phyloP scores from a whole-genome alignment of 1,284 basidiomycete species.

The Xerocomus amazonicus region DNA sequence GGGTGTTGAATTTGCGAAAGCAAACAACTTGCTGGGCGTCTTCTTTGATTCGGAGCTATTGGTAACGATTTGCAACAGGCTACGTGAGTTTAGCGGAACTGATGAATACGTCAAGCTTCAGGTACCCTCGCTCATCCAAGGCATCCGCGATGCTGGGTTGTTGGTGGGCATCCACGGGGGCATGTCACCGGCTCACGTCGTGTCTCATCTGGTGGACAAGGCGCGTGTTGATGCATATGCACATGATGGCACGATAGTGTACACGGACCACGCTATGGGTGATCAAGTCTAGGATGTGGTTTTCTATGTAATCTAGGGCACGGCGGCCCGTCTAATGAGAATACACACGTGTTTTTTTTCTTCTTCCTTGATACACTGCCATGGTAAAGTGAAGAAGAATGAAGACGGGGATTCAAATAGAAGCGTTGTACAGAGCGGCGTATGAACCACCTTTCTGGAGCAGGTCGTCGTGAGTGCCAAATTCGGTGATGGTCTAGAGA shows the following conservation, averaged over 20 bases:
- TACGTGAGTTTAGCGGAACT: not conserved
- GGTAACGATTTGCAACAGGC: constrained; percentile 39
- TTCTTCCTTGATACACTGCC: no score
- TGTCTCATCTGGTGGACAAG: constrained; percentile 43
- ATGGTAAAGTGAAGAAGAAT: not conserved
- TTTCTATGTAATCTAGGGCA: constrained; percentile 25
- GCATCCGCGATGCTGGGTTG: constrained; percentile 85
- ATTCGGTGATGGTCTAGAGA: constrained; percentile 68
- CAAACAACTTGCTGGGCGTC: constrained; percentile 92
- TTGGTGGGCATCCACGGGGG: constrained; percentile 78
- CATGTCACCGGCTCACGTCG: constrained; percentile 41
- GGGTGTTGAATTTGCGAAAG: constrained; percentile 92
- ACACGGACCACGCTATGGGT: constrained; percentile 56
- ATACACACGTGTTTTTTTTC: constrained; percentile 19
- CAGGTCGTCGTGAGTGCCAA: constrained; percentile 75
- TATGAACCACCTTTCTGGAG: constrained; percentile 61
- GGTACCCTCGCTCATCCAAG: constrained; percentile 83
- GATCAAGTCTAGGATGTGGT: constrained; percentile 38
- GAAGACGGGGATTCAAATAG: constrained; percentile 40
- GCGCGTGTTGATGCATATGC: constrained; percentile 64
- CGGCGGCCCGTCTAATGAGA: constrained; percentile 15
- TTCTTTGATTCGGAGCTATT: constrained; percentile 88
- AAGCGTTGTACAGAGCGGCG: constrained; percentile 66
- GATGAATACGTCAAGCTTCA: constrained; percentile 41
- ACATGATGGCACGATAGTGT: constrained; percentile 58